Base-by-base conservation (phyloP, 805 yeast genomes). In the Zygosaccharomyces rouxii region DNA sequence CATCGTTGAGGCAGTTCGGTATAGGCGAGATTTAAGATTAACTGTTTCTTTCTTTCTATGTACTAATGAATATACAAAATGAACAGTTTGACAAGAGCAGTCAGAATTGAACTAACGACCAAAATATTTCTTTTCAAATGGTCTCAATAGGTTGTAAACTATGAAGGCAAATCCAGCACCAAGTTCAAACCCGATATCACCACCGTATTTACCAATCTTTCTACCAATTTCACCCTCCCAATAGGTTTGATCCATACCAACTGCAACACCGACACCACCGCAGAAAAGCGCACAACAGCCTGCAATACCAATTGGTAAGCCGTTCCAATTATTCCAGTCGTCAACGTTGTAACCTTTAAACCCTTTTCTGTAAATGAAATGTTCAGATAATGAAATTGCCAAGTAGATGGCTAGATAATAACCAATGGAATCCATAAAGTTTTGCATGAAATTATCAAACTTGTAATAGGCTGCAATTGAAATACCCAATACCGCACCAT, bases 201-300 rank as follows among this genome's bases (percentile, higher is more conserved):
- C 66, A 47, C 64, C 64, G 38, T 56, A 64, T 4, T 55, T 63
- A 52, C 92, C 92, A 58, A 86, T 81, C 53, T 67, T 53, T 30
- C 59, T 65, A 25, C 80, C 89, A 56, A 87, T 57, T 38, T 77
- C 83, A 60, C 97, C 96, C 7, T 66, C 66, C 71, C 82, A 90
- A 89, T 95, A 89, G 2, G 78, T 79, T 72, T 89, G 96, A 62
- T 76, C 73, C 95, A 89, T 88, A 57, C 97, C 97, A 38, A 86
- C 47, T 16, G 80, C 95, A 38, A 81, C 86, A 67, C 96, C 96
- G 35, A 84, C 88, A 37, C 77, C 85, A 66, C 96, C 96, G 59
- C 84, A 80, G 66, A 84, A 77, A 74, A 89, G 84, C 7, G 86
- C 96, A 57, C 83, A 70, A 21, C 80, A 69, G 52, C 94, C 95